Evolutionary conservation across 2,329 filamentous ascomycete genomes (phyloP).

Genomic region (Aspergillus intermedius): DNA sequence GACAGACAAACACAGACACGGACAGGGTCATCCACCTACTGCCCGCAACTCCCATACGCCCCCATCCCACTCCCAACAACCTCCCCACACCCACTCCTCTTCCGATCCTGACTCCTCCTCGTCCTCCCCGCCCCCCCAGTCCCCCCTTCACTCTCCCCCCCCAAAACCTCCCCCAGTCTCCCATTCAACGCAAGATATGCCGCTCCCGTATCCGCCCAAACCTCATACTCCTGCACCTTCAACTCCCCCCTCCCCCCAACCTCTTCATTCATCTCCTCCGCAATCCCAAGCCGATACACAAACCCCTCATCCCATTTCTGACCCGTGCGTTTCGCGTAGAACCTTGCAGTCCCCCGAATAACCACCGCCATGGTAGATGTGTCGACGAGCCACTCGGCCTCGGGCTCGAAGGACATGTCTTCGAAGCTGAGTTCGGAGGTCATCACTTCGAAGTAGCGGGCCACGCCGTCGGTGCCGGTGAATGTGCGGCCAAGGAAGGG

Average conservation of each 20-base stretch:
- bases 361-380: slow-evolving; percentile 23
- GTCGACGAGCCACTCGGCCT: slow-evolving; percentile 34
- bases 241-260: slow-evolving; percentile 3
- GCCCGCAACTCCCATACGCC: slow-evolving; percentile 15
- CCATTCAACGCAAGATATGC: slow-evolving; percentile 35
- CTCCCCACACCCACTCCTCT: slow-evolving; percentile 8
- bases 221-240: slow-evolving; percentile 35
- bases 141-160: not conserved
- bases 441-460: slow-evolving; percentile 32
- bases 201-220: slow-evolving; percentile 42
- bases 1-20: slow-evolving; percentile 39
- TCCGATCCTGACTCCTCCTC: slow-evolving; percentile 5
- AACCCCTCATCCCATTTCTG: slow-evolving; percentile 39
- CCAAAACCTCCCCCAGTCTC: slow-evolving; percentile 11
- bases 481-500: slow-evolving; percentile 40
- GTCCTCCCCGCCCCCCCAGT: slow-evolving; percentile 2
- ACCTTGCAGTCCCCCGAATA: slow-evolving; percentile 29
- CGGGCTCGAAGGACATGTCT: slow-evolving; percentile 31
- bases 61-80: slow-evolving; percentile 15
- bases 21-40: slow-evolving; percentile 14
- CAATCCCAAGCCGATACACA: slow-evolving; percentile 32
- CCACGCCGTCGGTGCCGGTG: slow-evolving; percentile 28
- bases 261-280: slow-evolving; percentile 15
- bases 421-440: slow-evolving; percentile 25
- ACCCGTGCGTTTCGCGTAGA: slow-evolving; percentile 27